Conservation (phyloP, 306 rosid genomes). For the Trifolium subterraneum region DNA sequence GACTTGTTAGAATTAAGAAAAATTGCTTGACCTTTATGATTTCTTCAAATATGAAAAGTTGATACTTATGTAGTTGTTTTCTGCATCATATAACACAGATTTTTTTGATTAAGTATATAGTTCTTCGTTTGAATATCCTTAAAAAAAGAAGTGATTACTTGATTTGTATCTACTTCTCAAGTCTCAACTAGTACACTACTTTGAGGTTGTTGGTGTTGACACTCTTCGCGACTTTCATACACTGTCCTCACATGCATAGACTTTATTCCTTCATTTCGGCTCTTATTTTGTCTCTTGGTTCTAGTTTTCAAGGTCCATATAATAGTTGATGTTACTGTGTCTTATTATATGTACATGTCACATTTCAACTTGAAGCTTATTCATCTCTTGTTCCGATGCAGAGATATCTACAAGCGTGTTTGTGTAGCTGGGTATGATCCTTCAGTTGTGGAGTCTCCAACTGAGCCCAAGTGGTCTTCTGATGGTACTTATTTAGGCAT, state of each 20-base stretch:
- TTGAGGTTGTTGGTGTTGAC: slow-evolving; percentile 28
- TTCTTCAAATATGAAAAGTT: slow-evolving; percentile 12
- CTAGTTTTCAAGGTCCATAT: slow-evolving; percentile 8
- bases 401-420: slow-evolving; percentile 66
- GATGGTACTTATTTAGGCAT: slow-evolving; percentile 55
- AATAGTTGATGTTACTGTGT: slow-evolving; percentile 20
- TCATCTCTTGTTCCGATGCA: slow-evolving; percentile 46
- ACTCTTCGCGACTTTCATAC: slow-evolving; percentile 19
- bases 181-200: slow-evolving; percentile 15
- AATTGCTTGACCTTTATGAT: slow-evolving; percentile 12
- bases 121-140: slow-evolving; percentile 20
- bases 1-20: not conserved
- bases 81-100: not conserved
- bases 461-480: slow-evolving; percentile 97
- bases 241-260: slow-evolving; percentile 5
- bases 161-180: slow-evolving; percentile 26
- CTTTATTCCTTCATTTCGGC: slow-evolving; percentile 26
- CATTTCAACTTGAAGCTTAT: slow-evolving; percentile 36
- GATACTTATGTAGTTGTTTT: slow-evolving; percentile 15
- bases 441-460: slow-evolving; percentile 76
- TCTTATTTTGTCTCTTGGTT: slow-evolving; percentile 20
- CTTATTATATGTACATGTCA: slow-evolving; percentile 2
- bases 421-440: slow-evolving; percentile 81
- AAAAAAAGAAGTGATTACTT: slow-evolving; percentile 13
- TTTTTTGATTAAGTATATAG: slow-evolving; percentile 8